Percentiles rank a stretch among this genome's conserved stretches.
These are phyloP conservation scores for Flaveria floridana DNA, from an alignment of 140 eudicot genomes.

Conservation along the genomic window DNA sequence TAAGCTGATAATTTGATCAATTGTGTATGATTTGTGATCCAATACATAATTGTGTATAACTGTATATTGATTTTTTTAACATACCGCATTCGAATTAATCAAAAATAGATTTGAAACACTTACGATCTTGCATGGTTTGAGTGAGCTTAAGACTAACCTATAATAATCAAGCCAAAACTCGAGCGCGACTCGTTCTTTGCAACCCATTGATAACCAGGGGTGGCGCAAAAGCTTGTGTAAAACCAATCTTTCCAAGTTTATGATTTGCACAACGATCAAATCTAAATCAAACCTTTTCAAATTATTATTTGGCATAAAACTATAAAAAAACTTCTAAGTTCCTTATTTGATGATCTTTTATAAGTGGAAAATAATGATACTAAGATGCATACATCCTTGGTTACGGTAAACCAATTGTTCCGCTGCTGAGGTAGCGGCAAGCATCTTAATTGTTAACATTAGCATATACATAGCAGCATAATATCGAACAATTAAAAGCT, in stretches of 20 bases:
- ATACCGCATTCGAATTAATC: too few species aligned
- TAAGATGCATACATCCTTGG: not conserved
- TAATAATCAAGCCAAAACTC: too few species aligned
- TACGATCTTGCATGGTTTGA: too few species aligned
- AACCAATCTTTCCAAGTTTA: not conserved
- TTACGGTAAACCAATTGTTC: not conserved
- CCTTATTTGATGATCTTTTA: not conserved
- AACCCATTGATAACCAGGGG: not conserved
- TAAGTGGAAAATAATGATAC: not conserved
- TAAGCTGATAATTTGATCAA: too few species aligned
- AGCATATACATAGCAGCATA: not conserved
- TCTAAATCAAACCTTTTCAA: not conserved
- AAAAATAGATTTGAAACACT: too few species aligned
- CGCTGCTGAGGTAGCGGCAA: not conserved
- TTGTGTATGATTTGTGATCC: too few species aligned
- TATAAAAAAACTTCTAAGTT: not conserved
- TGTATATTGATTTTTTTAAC: too few species aligned
- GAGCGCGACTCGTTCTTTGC: not conserved
- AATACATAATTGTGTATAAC: too few species aligned
- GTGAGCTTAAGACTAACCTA: too few species aligned
- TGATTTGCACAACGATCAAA: not conserved
- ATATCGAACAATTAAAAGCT: too few species aligned
- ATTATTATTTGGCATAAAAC: not conserved
- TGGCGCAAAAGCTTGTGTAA: not conserved
- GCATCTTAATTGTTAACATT: not conserved